Base-by-base conservation (phyloP, 2,329 filamentous ascomycete genomes). In the Helotiales sp. region DNA sequence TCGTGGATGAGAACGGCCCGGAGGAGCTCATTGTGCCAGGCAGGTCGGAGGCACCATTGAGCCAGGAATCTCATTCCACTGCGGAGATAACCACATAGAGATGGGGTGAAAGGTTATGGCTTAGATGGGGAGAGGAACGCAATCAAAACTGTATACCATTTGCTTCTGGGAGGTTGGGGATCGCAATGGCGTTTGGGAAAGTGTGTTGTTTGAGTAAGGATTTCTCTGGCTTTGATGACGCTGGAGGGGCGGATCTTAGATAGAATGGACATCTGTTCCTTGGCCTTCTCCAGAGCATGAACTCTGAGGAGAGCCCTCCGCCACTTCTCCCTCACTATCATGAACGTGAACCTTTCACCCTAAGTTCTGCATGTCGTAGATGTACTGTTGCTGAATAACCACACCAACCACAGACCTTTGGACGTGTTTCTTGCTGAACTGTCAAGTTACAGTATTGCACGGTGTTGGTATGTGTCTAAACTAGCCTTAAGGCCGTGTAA, bases 1-100 rank as follows among this genome's bases (percentile, higher is more conserved):
- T 96, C 75, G 86, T 93, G 51, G 86, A 91, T 57, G 87, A 90
- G 48, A 78, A 80, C 10, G 81, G 76, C 5, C 76, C 79, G 71
- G 91, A 96, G 75, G 70, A 72, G 52, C 59, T 72, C 38, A 71
- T 72, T 60, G 62, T 68, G 10, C 69, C 70, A 38, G 67, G 59
- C n/a, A 49, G 52, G 24, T 31, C 62, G 44, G 60, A 61, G 29
- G 60, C 19, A 40, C 52, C 53, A 15, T 31, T 63, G 33, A 59
- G 59, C 52, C 62, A 63, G 25, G 58, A 38, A 22, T 47, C 58
- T 27, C 58, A n/a, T n/a, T n/a, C 30, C 25, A 52, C 55, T 29
- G 42, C 61, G 29, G 66, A 67, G 49, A 52, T 68, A 42, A 57
- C 64, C 52, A 67, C 64, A 54, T 70, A 67, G 54, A 31, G 36